Percentiles rank a stretch among this genome's conserved stretches.
These are phyloP conservation scores for Phylloporus sp. DNA, from an alignment of 768 basidiomycete species.

Conservation along the genomic window DNA sequence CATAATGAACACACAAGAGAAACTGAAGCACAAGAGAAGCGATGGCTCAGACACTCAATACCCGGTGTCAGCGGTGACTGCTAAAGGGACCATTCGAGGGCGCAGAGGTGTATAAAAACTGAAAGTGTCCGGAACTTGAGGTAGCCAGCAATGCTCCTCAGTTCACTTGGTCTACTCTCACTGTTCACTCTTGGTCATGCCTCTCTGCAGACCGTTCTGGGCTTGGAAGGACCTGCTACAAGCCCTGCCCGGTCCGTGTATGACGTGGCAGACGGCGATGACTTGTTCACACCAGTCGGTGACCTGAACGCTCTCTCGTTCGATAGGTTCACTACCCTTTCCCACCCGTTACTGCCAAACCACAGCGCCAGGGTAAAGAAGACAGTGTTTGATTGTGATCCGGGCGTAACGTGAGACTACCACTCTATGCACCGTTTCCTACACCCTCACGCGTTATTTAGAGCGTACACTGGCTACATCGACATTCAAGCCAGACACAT, in stretches of 20 bases:
- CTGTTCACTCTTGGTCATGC: not conserved
- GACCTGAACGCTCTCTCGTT: slow-evolving; percentile 26
- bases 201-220: not conserved
- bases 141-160: not conserved
- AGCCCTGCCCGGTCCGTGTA: not conserved
- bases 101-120: too few species aligned
- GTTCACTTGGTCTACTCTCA: not conserved
- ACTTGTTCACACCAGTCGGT: slow-evolving; percentile 31
- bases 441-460: slow-evolving; percentile 11
- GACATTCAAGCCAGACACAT: slow-evolving; percentile 49
- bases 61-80: not conserved
- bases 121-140: not conserved
- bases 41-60: too few species aligned
- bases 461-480: slow-evolving; percentile 46
- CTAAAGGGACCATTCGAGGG: not conserved
- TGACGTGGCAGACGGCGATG: slow-evolving; percentile 14
- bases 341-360: slow-evolving; percentile 43
- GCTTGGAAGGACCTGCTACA: too few species aligned
- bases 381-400: slow-evolving; percentile 18
- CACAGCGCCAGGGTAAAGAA: slow-evolving; percentile 41
- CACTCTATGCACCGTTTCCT: not conserved
- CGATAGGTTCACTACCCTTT: slow-evolving; percentile 34
- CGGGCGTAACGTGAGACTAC: not conserved
- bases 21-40: too few species aligned
- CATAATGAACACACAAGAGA: too few species aligned